These are phyloP conservation scores for Cercospora janseana DNA, from an alignment of 2,329 filamentous ascomycete species.

Conservation along the genomic window DNA sequence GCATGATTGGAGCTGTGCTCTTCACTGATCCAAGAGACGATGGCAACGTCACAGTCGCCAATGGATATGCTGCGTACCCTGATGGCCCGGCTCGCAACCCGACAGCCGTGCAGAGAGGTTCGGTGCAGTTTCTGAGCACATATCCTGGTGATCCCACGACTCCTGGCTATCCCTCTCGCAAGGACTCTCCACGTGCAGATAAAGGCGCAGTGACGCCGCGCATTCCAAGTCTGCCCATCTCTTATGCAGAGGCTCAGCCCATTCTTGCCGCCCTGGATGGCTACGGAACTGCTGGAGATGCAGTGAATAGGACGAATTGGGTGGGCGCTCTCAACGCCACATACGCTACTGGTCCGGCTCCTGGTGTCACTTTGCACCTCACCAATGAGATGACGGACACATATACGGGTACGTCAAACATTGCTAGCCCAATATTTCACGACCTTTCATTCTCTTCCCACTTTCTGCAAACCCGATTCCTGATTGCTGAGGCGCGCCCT, in stretches of 20 bases:
- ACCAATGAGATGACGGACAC: conserved; percentile 78
- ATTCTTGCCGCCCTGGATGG: conserved; percentile 80
- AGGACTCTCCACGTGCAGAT: conserved; percentile 69
- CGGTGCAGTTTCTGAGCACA: conserved; percentile 61
- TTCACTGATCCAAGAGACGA: conserved; percentile 4
- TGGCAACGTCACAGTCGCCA: conserved; percentile 34
- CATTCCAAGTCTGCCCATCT: conserved; percentile 85
- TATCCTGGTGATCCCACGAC: conserved; percentile 71
- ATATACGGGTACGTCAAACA: too few relatives aligned
- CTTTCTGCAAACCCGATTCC: too few relatives aligned
- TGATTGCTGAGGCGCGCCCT: too few relatives aligned
- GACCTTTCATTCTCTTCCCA: too few relatives aligned
- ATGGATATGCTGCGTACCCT: conserved; percentile 46
- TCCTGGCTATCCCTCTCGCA: conserved; percentile 82
- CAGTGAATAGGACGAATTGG: conserved; percentile 57
- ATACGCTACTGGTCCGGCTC: conserved; percentile 78
- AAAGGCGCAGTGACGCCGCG: conserved; percentile 63
- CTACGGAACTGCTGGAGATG: conserved; percentile 61
- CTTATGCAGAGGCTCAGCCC: conserved; percentile 75
- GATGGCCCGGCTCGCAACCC: conserved; percentile 48
- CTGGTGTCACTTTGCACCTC: conserved; percentile 67
- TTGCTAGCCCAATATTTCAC: too few relatives aligned
- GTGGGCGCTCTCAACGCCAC: conserved; percentile 68
- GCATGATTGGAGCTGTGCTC: conserved; percentile 7
- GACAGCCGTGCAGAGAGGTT: conserved; percentile 47